phyloP scores from a whole-genome alignment of 495 filamentous ascomycete genomes.

The Penicillium cosmopolitanum region DNA sequence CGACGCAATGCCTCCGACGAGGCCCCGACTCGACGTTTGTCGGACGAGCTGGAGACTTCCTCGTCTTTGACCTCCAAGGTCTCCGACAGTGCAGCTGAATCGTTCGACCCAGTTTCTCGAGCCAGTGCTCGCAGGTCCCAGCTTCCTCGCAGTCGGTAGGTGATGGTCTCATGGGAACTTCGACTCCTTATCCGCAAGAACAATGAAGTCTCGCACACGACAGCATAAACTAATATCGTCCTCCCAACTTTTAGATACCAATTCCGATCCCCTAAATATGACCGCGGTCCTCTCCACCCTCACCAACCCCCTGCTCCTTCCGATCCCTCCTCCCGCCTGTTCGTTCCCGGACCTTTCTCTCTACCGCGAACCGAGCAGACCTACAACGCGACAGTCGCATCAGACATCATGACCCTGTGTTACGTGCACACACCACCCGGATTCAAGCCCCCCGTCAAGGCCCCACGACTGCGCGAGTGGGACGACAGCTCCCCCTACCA shows the following conservation, averaged over 20 bases:
- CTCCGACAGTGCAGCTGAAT: slow-evolving; percentile 33
- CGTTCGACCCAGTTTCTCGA: slow-evolving; percentile 62
- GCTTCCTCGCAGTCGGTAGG: slow-evolving; percentile 71
- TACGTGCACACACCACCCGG: slow-evolving; percentile 84
- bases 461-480: slow-evolving; percentile 81
- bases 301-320: slow-evolving; percentile 84
- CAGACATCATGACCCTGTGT: slow-evolving; percentile 87
- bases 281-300: slow-evolving; percentile 91
- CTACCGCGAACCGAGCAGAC: slow-evolving; percentile 87
- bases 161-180: slow-evolving; percentile 1
- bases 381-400: slow-evolving; percentile 79
- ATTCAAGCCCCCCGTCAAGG: slow-evolving; percentile 61
- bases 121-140: slow-evolving; percentile 55
- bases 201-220: neutral
- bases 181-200: slow-evolving; percentile 10
- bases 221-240: slow-evolving; percentile 3
- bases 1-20: slow-evolving; percentile 55
- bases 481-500: slow-evolving; percentile 90
- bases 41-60: slow-evolving; percentile 43
- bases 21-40: slow-evolving; percentile 38
- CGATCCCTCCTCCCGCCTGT: slow-evolving; percentile 83
- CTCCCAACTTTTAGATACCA: slow-evolving; percentile 67
- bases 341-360: slow-evolving; percentile 92
- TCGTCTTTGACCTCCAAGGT: slow-evolving; percentile 36
- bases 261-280: slow-evolving; percentile 88